Percentiles rank a stretch among this genome's conserved stretches.
phyloP scores from a whole-genome alignment of 495 filamentous ascomycete species.

The Alectoria sarmentosa region DNA sequence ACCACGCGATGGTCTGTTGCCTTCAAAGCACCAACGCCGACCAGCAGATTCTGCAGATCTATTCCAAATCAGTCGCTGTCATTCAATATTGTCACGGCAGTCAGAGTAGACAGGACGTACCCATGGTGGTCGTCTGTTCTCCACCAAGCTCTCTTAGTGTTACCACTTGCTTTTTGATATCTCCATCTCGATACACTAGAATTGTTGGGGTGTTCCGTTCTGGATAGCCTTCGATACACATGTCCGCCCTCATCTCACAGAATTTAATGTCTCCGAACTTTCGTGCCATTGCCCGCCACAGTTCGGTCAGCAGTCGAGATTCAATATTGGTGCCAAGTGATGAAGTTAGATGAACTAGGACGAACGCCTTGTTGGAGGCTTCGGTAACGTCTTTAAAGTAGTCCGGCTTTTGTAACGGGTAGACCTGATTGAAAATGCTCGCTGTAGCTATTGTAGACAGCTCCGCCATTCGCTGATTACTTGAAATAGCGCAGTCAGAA shows the following conservation, averaged over 20 bases:
- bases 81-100: slow-evolving; percentile 7
- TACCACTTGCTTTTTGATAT: slow-evolving; percentile 82
- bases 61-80: slow-evolving; percentile 7
- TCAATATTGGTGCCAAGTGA: slow-evolving; percentile 70
- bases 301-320: slow-evolving; percentile 68
- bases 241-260: slow-evolving; percentile 85
- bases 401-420: slow-evolving; percentile 88
- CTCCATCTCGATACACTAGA: slow-evolving; percentile 81
- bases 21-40: slow-evolving; percentile 71
- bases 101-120: slow-evolving; percentile 31
- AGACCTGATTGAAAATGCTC: slow-evolving; percentile 79
- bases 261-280: slow-evolving; percentile 95
- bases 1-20: slow-evolving; percentile 71
- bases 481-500: slow-evolving; percentile 31
- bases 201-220: slow-evolving; percentile 94
- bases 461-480: slow-evolving; percentile 76
- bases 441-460: slow-evolving; percentile 65
- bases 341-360: slow-evolving; percentile 82
- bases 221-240: slow-evolving; percentile 96
- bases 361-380: slow-evolving; percentile 62
- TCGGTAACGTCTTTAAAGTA: slow-evolving; percentile 91
- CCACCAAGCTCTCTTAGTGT: slow-evolving; percentile 76
- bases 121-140: slow-evolving; percentile 55
- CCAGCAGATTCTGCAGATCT: slow-evolving; percentile 69
- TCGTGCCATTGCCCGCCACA: slow-evolving; percentile 78